These are phyloP conservation scores for Amylostereum areolatum DNA, from an alignment of 1,284 basidiomycete species.

Conservation along the genomic window DNA sequence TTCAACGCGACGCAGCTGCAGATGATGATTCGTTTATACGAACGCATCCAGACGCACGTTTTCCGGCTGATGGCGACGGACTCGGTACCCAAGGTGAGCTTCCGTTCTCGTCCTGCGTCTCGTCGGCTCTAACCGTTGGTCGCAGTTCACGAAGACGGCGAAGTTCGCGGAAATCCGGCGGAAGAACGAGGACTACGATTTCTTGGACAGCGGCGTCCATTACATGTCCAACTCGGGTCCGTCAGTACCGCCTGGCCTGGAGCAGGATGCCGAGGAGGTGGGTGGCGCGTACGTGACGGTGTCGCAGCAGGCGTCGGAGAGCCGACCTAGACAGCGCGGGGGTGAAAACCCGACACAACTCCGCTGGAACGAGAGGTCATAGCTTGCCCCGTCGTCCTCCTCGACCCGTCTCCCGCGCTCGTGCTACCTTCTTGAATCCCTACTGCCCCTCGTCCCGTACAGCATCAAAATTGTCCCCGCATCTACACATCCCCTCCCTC, in stretches of 20 bases:
- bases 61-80: conserved; percentile 98
- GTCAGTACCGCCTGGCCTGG: conserved; percentile 62
- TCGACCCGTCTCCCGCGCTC: no score
- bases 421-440: no score
- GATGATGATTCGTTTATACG: conserved; percentile 89
- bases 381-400: conserved; percentile 8
- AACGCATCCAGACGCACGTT: conserved; percentile 94
- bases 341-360: conserved; percentile 27
- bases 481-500: no score
- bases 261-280: conserved; percentile 50
- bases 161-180: conserved; percentile 71
- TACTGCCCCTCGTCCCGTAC: no score
- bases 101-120: conserved; percentile 1
- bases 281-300: conserved; percentile 83
- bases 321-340: conserved; percentile 36
- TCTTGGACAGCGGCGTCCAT: conserved; percentile 51
- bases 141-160: conserved; percentile 78
- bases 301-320: conserved; percentile 66
- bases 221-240: conserved; percentile 30
- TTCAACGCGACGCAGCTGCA: conserved; percentile 94
- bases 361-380: conserved; percentile 12
- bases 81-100: conserved; percentile 85
- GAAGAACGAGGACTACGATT: conserved; percentile 67
- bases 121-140: conserved; percentile 4
- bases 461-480: no score